Base-by-base conservation (phyloP, 2,329 filamentous ascomycete genomes). In the Penicillium sp. region DNA sequence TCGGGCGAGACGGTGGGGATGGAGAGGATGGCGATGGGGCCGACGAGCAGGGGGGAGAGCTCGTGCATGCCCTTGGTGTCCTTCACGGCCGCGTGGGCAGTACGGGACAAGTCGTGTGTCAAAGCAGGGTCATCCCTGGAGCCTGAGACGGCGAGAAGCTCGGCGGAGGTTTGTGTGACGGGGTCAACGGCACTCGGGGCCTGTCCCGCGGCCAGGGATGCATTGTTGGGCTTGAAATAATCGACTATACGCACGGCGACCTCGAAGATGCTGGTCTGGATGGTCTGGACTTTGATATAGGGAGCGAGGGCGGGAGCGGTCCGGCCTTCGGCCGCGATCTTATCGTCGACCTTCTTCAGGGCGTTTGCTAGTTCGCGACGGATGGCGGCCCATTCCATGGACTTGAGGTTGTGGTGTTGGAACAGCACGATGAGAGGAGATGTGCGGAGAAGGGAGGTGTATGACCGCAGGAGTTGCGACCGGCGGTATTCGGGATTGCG, bases 231-330 rank as follows among this genome's bases (percentile, higher is more conserved):
- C 83, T 83, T 70, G 85, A 82, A 95, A 75, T 92, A 95, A 70
- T 97, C 93, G 57, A 92, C 87, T 48, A 97, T 84, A 62, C 89
- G 88, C 58, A 97, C 79, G 1, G 93, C 92, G 16, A 90, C 86
- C 62, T 88, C 87, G 71, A 99, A 91, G 69, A 99, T 95, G 68
- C 90, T 89, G 13, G 91, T 94, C 69, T 94, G 88, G 52, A 99
- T 79, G 24, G 96, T 90, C 72, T 95, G 88, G 24, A 97, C 72
- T 74, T 90, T 88, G 62, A 94, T 82, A 38, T 79, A 77, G 1
- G 83, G 75, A n/a, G 83, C 81, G 32, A 91, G 70, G 1, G 70
- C 58, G 18, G 73, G 67, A 16, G 75, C 66, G 32, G 71, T 71
- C 24, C 77, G 71, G 5, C 76, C 74, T 9, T 79, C 76, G 2